A percentile compares a stretch with the other conserved stretches of the same genome.
phyloP scores from a whole-genome alignment of 768 basidiomycete species.

The Paxillus involutus region DNA sequence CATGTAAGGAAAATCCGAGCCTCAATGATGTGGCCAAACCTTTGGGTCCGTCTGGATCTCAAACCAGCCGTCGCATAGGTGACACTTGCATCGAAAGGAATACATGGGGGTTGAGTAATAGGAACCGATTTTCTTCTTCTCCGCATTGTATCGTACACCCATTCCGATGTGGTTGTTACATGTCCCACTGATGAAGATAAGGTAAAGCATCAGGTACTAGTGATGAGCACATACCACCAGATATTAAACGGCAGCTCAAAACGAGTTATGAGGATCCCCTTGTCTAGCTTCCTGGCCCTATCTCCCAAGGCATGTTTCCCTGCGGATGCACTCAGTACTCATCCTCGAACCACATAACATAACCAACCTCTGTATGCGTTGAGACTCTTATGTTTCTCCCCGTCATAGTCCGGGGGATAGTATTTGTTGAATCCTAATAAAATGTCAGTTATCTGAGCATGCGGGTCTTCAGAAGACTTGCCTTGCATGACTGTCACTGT shows the following conservation, averaged over 20 bases:
- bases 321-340: slow-evolving; percentile 26
- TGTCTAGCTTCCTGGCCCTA: slow-evolving; percentile 91
- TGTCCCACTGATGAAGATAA: slow-evolving; percentile 58
- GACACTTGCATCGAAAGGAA: slow-evolving; percentile 97
- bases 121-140: slow-evolving; percentile 94
- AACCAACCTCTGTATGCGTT: slow-evolving; percentile 67
- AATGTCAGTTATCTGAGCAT: slow-evolving; percentile 5
- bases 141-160: slow-evolving; percentile 99
- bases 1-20: background rate
- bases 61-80: slow-evolving; percentile 95
- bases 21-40: slow-evolving; percentile 43
- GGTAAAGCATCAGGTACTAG: background rate
- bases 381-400: slow-evolving; percentile 66
- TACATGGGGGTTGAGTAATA: slow-evolving; percentile 96
- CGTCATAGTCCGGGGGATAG: slow-evolving; percentile 76
- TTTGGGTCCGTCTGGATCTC: slow-evolving; percentile 98
- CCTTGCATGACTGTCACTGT: slow-evolving; percentile 40
- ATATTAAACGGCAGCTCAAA: slow-evolving; percentile 97
- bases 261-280: slow-evolving; percentile 92
- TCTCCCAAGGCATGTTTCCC: slow-evolving; percentile 94
- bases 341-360: background rate
- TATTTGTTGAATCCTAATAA: slow-evolving; percentile 71
- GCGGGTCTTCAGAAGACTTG: slow-evolving; percentile 13
- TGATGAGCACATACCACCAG: slow-evolving; percentile 70
- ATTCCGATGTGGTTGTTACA: slow-evolving; percentile 98